A percentile compares a stretch with the other conserved stretches of the same genome.
Evolutionary conservation across 1,284 basidiomycete genomes (phyloP).

Genomic region (Omphalotus olearius): DNA sequence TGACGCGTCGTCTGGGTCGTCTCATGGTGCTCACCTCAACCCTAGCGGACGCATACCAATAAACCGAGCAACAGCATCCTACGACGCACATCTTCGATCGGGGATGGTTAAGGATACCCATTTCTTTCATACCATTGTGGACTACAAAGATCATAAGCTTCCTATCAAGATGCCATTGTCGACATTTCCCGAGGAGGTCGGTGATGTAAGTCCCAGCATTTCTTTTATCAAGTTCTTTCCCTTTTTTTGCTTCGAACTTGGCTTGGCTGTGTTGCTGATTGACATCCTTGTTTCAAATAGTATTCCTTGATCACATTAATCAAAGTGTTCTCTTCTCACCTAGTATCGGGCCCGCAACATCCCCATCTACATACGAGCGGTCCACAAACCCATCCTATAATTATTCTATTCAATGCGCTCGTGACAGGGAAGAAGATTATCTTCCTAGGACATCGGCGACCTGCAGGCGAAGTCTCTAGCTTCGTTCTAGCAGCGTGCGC

Average conservation of each 20-base stretch:
- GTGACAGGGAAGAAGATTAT: constrained; percentile 92
- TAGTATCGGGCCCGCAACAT: constrained; percentile 76
- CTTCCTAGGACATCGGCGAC: constrained; percentile 85
- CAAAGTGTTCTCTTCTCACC: constrained; percentile 76
- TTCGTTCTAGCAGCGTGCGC: constrained; percentile 94
- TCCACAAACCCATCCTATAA: constrained; percentile 86
- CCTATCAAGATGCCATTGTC: constrained; percentile 86
- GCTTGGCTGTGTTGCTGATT: constrained; percentile 5
- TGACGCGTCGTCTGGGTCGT: constrained; percentile 68
- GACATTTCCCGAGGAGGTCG: constrained; percentile 91
- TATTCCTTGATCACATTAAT: constrained; percentile 92
- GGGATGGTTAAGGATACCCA: constrained; percentile 84
- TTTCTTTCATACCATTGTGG: constrained; percentile 83
- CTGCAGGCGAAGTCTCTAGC: constrained; percentile 83
- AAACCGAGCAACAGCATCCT: constrained; percentile 3
- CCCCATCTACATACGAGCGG: constrained; percentile 94
- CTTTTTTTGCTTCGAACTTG: constrained; percentile 14
- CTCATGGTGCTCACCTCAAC: constrained; percentile 33
- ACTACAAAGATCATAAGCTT: constrained; percentile 73
- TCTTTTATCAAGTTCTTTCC: constrained; percentile 1
- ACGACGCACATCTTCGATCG: constrained; percentile 30
- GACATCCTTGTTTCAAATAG: constrained; percentile 33
- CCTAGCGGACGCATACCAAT: constrained; percentile 5
- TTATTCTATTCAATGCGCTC: constrained; percentile 93
- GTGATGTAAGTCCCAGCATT: constrained; percentile 61